Evolutionary conservation across 352 stramenopile genomes (phyloP), one percentile per base, ranked within the genome.

Genomic region (Aphanomyces euteiches): DNA sequence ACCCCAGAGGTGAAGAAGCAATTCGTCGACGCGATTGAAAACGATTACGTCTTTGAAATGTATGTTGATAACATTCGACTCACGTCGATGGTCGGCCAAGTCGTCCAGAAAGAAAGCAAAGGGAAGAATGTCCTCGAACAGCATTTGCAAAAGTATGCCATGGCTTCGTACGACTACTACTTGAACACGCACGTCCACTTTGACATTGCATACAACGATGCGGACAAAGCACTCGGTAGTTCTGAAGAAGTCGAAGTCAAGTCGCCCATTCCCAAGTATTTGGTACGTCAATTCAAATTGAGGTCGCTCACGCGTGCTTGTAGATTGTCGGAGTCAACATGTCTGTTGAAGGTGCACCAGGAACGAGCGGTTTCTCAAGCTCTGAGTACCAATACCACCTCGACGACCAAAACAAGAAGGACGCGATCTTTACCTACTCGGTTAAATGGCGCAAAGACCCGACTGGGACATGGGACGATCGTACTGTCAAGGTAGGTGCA

Each of bases 11-110:
- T 96, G 34, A 75, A 98, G 58, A 83, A 92, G 63, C 78, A 82
- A 13, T 97, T 99, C 69, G 96, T 94, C 57, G 90, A 98, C 47
- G 97, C 96, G 0, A 97, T 99, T 65, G 90, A 98, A 71, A 95
- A 99, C 74, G 93, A 98, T 79, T 99, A 98, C 79, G 98, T 88
- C 69, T 98, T 98, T 80, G 95, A 99, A 84, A 98, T 99, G 88
- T 98, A 98, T 77, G 83, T 99, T 37, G 96, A 99, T 78, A 96
- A 98, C 83, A 83, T 99, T 57, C 95, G 94, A 57, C 89, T 99
- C 74, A 97, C 90, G 83, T 96, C 95, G 28, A 98, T 98, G 74
- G 85, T 99, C 38, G 96, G 95, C 40, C 93, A 98, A 56, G 81
- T 93, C 13, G 77, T 92, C 39, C 80, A 92, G 54, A 73, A 87